Evolutionary conservation across 2,329 filamentous ascomycete species (phyloP).

Genomic region (Alternaria triticina): DNA sequence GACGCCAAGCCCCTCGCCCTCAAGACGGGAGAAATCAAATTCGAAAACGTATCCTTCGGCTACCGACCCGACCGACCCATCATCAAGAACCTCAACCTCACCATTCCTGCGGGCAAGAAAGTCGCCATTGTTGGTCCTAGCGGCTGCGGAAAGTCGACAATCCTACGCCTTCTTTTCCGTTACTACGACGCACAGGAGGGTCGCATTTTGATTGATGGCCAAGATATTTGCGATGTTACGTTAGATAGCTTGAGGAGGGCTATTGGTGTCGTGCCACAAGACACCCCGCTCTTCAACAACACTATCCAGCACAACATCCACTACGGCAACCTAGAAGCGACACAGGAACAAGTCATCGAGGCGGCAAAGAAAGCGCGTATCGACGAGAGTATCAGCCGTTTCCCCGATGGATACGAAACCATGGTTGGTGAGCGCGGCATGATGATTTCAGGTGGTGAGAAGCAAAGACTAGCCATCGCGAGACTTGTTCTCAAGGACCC

Average conservation of each 20-base stretch:
- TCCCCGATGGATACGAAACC: constrained; percentile 88
- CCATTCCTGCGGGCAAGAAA: constrained; percentile 94
- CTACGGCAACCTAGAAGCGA: constrained; percentile 83
- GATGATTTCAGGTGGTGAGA: constrained; percentile 97
- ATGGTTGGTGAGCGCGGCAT: constrained; percentile 92
- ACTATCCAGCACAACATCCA: constrained; percentile 95
- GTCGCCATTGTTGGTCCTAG: constrained; percentile 94
- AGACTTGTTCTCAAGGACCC: constrained; percentile 87
- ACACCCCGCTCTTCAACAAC: constrained; percentile 96
- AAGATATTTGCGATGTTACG: constrained; percentile 84
- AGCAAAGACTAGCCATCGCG: constrained; percentile 86
- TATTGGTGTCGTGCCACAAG: constrained; percentile 96
- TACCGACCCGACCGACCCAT: constrained; percentile 89
- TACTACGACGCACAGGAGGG: constrained; percentile 90
- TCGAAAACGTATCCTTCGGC: constrained; percentile 94
- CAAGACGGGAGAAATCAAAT: constrained; percentile 84
- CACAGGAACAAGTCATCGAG: constrained; percentile 72
- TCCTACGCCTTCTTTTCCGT: constrained; percentile 88
- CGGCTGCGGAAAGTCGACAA: constrained; percentile 94
- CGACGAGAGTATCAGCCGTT: constrained; percentile 72
- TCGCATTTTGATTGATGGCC: constrained; percentile 87
- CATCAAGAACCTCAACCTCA: constrained; percentile 80
- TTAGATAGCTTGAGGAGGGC: constrained; percentile 81
- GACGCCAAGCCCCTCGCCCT: constrained; percentile 76
- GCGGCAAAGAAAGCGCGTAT: constrained; percentile 85